Evolutionary conservation across 2,329 filamentous ascomycete genomes (phyloP), one percentile per base, ranked within the genome.

Genomic region (Aspergillus nomiae): DNA sequence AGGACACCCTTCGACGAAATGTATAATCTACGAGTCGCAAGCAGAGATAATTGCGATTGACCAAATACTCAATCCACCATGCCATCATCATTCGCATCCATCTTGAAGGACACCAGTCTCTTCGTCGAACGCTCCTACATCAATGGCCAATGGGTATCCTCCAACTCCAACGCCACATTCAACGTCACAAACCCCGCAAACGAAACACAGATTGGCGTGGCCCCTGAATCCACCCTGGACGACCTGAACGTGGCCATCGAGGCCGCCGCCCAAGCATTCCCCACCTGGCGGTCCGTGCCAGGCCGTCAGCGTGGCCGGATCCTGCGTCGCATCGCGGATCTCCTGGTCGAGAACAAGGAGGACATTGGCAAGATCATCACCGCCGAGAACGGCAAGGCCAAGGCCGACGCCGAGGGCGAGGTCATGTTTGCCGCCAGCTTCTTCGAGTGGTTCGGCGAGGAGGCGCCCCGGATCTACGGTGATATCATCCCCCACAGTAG

Each of bases 71-170:
- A 6, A 24, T 14, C 10, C 1, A 14, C 21, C 6, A 46, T 46
- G 43, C 21, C 43, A 51, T 28, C 60, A 14, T 24, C 43, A 46
- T 46, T 46, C 43, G 43, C 12, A 46, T 46, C 43, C 43, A 21
- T 46, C 43, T 14, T 46, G 43, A 46, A 46, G 43, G 43, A 46
- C 43, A 3, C n/a, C 43, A 46, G 43, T 24, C 43, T 46, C 21
- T 46, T 46, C 21, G 43, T 26, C 12, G 43, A 46, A 14, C n/a
- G 43, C 21, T 46, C 43, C 24, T 97, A 92, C 75, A 88, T 97
- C 71, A 92, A 97, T 74, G 94, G 94, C 71, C 85, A 95, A 85
- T 97, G 93, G 91, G 86, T 94, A 64, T 84, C 86, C 70, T 91
- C 93, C 70, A 86, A 87, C 72, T 94, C 92, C 1, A 91, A 91